Conservation (phyloP, 176 grass and related monocot genomes). For the Aegilops umbellulata region DNA sequence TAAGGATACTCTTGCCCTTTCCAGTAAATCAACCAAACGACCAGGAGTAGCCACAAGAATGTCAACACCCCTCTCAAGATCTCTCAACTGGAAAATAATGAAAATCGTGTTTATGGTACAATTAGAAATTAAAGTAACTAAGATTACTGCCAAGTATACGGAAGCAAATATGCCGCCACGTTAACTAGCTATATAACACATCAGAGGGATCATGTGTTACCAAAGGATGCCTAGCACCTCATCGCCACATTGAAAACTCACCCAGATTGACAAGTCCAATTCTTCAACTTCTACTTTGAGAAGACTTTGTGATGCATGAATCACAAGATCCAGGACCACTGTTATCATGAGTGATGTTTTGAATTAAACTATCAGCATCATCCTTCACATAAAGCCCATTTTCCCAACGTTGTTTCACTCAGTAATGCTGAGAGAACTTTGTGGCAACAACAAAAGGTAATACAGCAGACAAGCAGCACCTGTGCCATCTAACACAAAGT, state of each 20-base stretch:
- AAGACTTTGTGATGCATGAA: too few species aligned
- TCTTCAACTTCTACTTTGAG: too few species aligned
- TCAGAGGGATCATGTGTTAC: too few species aligned
- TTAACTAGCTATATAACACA: neutral
- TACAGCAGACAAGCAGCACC: neutral
- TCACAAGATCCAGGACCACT: too few species aligned
- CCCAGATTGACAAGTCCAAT: too few species aligned
- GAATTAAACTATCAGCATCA: too few species aligned
- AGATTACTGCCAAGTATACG: neutral
- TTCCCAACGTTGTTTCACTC: too few species aligned
- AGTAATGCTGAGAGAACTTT: neutral
- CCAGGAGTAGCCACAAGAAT: conserved; percentile 99
- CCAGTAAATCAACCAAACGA: conserved; percentile 89
- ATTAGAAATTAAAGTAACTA: neutral
- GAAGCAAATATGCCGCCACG: neutral
- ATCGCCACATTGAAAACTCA: too few species aligned
- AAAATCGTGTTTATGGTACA: neutral
- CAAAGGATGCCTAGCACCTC: too few species aligned
- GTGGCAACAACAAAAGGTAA: neutral
- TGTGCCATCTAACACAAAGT: neutral
- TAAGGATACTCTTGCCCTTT: conserved; percentile 86
- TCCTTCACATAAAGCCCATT: too few species aligned
- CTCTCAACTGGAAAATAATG: conserved; percentile 62
- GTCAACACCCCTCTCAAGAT: conserved; percentile 92
- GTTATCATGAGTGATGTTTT: too few species aligned